phyloP scores from a whole-genome alignment of 257 asterid genomes.

The Fraxinus americana region DNA sequence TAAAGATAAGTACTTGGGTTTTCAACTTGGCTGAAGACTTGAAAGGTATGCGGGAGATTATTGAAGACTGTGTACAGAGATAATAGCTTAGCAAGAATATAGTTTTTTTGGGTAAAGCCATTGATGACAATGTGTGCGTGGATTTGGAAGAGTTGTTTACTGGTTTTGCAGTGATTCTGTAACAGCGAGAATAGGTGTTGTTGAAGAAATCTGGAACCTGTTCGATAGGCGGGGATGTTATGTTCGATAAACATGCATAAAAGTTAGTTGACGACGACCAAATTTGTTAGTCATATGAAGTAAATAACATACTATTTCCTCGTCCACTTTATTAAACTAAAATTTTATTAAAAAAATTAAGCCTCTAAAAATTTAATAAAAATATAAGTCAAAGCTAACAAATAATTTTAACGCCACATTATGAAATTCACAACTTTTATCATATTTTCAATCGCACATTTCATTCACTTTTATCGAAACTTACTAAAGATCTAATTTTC shows the following conservation, averaged over 20 bases:
- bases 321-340: too few relatives aligned
- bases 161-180: slow-evolving; percentile 47
- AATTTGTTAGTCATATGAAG: too few relatives aligned
- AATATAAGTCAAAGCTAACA: too few relatives aligned
- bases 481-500: too few relatives aligned
- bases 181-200: slow-evolving; percentile 55
- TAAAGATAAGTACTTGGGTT: slow-evolving; percentile 59
- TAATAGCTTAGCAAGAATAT: slow-evolving; percentile 63
- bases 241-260: slow-evolving; percentile 41
- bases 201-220: slow-evolving; percentile 47
- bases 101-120: slow-evolving; percentile 59
- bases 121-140: slow-evolving; percentile 57
- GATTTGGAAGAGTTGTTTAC: slow-evolving; percentile 52
- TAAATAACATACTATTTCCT: too few relatives aligned
- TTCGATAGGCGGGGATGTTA: slow-evolving; percentile 34
- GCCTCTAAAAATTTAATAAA: too few relatives aligned
- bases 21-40: slow-evolving; percentile 54
- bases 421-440: too few relatives aligned
- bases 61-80: slow-evolving; percentile 46
- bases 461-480: too few relatives aligned
- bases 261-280: not conserved
- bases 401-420: too few relatives aligned
- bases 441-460: too few relatives aligned
- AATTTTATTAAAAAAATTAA: too few relatives aligned
- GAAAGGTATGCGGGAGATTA: slow-evolving; percentile 44